Evolutionary conservation across 768 basidiomycete species (phyloP).

Genomic region (Lactarius hatsudake): DNA sequence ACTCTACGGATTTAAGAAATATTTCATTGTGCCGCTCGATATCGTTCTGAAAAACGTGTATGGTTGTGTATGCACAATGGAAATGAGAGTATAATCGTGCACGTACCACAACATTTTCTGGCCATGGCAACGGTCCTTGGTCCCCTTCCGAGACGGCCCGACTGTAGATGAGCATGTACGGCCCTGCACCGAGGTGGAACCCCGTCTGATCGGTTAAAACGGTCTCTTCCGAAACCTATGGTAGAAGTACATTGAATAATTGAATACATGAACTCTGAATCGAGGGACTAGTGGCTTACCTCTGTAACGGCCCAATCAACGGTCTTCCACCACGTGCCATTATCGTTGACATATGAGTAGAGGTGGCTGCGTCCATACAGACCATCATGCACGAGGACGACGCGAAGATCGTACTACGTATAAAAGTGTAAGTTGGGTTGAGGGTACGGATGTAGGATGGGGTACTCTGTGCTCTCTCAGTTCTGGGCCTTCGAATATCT

Average conservation of each 20-base stretch:
- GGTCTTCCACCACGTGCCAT: slow-evolving; percentile 78
- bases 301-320: slow-evolving; percentile 66
- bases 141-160: slow-evolving; percentile 34
- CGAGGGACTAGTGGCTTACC: slow-evolving; percentile 37
- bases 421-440: neutral
- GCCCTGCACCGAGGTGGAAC: slow-evolving; percentile 72
- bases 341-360: slow-evolving; percentile 72
- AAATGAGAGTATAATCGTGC: neutral
- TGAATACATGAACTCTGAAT: neutral
- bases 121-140: slow-evolving; percentile 33
- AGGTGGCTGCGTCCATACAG: slow-evolving; percentile 73
- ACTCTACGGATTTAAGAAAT: slow-evolving; percentile 36
- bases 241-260: neutral
- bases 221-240: slow-evolving; percentile 65
- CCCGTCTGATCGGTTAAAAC: slow-evolving; percentile 70
- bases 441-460: slow-evolving; percentile 3
- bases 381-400: slow-evolving; percentile 75
- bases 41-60: slow-evolving; percentile 27
- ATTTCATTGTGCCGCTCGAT: slow-evolving; percentile 39
- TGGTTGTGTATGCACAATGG: slow-evolving; percentile 4
- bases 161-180: slow-evolving; percentile 74
- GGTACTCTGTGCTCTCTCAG: slow-evolving; percentile 58
- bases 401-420: slow-evolving; percentile 75
- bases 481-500: slow-evolving; percentile 60
- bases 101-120: slow-evolving; percentile 34